Conservation (phyloP, 2,329 filamentous ascomycete species). For the Beauveria medogensis region DNA sequence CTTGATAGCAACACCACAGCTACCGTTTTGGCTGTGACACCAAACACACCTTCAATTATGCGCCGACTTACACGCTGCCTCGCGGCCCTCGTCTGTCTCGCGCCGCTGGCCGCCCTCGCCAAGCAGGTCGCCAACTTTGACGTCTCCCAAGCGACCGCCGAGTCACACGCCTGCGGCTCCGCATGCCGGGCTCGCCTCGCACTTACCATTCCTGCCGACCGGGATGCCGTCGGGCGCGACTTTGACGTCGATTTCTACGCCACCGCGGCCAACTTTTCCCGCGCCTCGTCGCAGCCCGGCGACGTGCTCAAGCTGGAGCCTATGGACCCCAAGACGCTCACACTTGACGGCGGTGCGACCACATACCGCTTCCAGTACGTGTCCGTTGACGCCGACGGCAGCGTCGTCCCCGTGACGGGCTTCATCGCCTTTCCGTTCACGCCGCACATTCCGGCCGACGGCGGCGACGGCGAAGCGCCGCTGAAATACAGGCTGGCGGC, state of each 20-base stretch:
- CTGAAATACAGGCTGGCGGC: slow-evolving; percentile 5
- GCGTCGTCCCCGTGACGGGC: slow-evolving; percentile 12
- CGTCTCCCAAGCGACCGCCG: not conserved
- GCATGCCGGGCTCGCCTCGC: slow-evolving; percentile 8
- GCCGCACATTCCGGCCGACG: not conserved
- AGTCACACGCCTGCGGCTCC: slow-evolving; percentile 8
- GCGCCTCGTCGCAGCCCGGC: slow-evolving; percentile 4
- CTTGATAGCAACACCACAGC: not conserved
- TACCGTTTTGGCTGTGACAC: not conserved
- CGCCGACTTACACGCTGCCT: not conserved
- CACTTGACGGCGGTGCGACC: slow-evolving; percentile 11
- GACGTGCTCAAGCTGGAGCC: slow-evolving; percentile 15
- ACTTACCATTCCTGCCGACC: slow-evolving; percentile 13
- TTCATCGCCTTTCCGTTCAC: slow-evolving; percentile 12
- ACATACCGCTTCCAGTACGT: slow-evolving; percentile 16
- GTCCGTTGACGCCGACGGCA: slow-evolving; percentile 12
- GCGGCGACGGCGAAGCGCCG: not conserved
- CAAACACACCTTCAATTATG: not conserved
- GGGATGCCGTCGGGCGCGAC: slow-evolving; percentile 4
- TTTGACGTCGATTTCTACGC: slow-evolving; percentile 13
- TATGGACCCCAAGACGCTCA: slow-evolving; percentile 7
- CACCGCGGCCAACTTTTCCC: slow-evolving; percentile 13
- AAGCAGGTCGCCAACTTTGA: slow-evolving; percentile 7
- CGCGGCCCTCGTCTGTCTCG: not conserved
- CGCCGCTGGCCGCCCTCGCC: not conserved